phyloP scores from a whole-genome alignment of 495 filamentous ascomycete genomes.

The Podospora fimiseda region DNA sequence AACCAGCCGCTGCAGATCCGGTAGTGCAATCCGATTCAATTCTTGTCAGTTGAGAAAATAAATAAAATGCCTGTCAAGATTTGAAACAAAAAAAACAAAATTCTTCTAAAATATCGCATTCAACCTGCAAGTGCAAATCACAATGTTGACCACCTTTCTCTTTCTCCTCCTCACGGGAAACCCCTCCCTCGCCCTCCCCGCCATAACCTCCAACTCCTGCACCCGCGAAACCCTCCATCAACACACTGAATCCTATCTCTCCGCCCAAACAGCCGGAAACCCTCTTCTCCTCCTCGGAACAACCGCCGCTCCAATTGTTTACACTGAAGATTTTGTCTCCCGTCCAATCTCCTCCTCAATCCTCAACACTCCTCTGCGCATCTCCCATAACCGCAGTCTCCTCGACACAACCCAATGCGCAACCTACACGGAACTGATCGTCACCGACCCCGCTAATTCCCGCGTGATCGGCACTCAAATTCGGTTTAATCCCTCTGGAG shows the following conservation, averaged over 20 bases:
- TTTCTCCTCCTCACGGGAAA: neutral
- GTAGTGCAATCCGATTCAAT: no score
- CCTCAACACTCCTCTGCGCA: constrained; percentile 36
- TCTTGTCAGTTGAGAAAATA: no score
- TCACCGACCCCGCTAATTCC: constrained; percentile 34
- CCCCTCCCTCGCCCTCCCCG: neutral
- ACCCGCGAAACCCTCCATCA: neutral
- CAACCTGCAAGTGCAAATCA: no score
- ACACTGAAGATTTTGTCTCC: constrained; percentile 38
- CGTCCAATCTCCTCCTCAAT: constrained; percentile 33
- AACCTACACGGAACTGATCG: constrained; percentile 44
- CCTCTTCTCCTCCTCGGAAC: neutral
- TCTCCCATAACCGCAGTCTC: constrained; percentile 43
- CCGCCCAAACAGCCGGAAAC: neutral
- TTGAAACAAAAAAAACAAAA: no score
- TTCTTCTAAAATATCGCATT: no score
- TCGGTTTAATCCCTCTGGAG: constrained; percentile 34
- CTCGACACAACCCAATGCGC: constrained; percentile 44
- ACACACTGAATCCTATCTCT: constrained; percentile 1
- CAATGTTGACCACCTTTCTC: neutral
- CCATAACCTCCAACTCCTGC: neutral
- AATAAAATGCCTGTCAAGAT: no score
- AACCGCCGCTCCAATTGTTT: neutral
- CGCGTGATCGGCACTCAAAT: constrained; percentile 43
- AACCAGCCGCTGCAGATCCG: no score